These are phyloP conservation scores for Carex parvula DNA, from an alignment of 176 grass and related monocot genomes.

Conservation along the genomic window DNA sequence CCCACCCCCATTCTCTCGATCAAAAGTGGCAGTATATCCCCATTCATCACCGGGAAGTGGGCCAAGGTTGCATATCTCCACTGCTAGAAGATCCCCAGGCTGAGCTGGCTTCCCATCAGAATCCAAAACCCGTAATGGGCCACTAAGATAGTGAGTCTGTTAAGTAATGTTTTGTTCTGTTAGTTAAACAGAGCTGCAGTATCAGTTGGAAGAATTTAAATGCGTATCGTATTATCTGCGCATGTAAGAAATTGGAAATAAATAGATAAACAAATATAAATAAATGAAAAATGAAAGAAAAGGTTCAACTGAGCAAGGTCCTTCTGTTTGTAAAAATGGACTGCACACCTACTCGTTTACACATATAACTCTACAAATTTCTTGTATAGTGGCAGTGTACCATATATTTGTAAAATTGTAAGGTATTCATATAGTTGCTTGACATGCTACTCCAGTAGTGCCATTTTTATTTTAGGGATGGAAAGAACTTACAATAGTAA, in stretches of 20 bases:
- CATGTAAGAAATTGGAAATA: background rate
- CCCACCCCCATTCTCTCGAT: slow-evolving; percentile 88
- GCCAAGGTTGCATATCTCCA: slow-evolving; percentile 90
- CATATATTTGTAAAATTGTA: background rate
- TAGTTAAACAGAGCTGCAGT: background rate
- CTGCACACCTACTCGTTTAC: background rate
- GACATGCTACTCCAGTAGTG: background rate
- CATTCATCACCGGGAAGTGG: slow-evolving; percentile 83
- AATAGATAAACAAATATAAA: background rate
- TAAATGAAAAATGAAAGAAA: background rate
- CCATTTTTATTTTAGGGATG: background rate
- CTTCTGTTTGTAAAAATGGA: background rate
- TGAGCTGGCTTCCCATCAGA: slow-evolving; percentile 62
- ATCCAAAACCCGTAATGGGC: slow-evolving; percentile 76
- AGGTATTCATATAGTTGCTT: background rate
- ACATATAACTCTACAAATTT: background rate
- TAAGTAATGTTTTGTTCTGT: slow-evolving; percentile 15
- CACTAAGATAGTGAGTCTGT: slow-evolving; percentile 88
- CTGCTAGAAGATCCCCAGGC: slow-evolving; percentile 78
- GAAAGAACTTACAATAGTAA: slow-evolving; percentile 51
- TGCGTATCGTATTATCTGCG: background rate
- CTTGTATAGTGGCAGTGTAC: background rate
- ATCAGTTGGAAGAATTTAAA: background rate
- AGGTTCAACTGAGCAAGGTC: background rate
- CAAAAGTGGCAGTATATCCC: slow-evolving; percentile 90